Evolutionary conservation across 2,329 filamentous ascomycete species (phyloP).

Genomic region (Cladophialophora bantiana): DNA sequence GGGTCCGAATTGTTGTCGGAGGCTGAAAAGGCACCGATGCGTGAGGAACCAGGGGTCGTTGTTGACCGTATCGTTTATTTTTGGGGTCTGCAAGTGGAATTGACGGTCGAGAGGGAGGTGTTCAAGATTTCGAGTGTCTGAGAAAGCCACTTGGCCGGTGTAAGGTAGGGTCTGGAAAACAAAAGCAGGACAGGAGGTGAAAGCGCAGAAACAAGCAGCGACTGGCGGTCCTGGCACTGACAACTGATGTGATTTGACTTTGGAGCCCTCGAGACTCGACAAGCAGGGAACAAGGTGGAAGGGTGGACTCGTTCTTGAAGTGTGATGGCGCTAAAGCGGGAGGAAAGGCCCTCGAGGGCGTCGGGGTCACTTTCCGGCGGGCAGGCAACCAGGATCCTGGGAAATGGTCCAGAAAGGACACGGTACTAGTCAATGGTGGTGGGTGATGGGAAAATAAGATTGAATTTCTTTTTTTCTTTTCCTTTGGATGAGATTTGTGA

Average conservation of each 20-base stretch:
- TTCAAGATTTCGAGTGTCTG: conserved; percentile 1
- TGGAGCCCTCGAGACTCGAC: conserved; percentile 14
- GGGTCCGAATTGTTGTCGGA: conserved; percentile 20
- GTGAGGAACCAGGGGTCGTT: conserved; percentile 1
- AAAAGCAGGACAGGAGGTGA: neutral
- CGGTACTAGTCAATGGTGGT: neutral
- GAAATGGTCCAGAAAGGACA: neutral
- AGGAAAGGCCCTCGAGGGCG: conserved; percentile 15
- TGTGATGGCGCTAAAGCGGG: conserved; percentile 30
- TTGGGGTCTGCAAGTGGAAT: neutral
- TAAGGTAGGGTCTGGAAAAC: conserved; percentile 12
- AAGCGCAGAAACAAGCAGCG: neutral
- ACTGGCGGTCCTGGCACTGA: conserved; percentile 9
- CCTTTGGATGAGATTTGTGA: neutral
- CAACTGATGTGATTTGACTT: conserved; percentile 5
- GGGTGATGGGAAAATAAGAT: neutral
- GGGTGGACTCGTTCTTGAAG: conserved; percentile 13
- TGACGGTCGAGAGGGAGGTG: neutral
- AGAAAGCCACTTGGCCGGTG: conserved; percentile 11
- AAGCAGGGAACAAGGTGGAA: conserved; percentile 28
- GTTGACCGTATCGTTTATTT: neutral
- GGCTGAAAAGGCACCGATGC: conserved; percentile 24
- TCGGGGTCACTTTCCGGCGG: conserved; percentile 11
- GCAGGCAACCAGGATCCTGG: conserved; percentile 14
- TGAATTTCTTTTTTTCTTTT: neutral